phyloP scores from a whole-genome alignment of 805 yeast species.

The Barnettozyma botsteinii region DNA sequence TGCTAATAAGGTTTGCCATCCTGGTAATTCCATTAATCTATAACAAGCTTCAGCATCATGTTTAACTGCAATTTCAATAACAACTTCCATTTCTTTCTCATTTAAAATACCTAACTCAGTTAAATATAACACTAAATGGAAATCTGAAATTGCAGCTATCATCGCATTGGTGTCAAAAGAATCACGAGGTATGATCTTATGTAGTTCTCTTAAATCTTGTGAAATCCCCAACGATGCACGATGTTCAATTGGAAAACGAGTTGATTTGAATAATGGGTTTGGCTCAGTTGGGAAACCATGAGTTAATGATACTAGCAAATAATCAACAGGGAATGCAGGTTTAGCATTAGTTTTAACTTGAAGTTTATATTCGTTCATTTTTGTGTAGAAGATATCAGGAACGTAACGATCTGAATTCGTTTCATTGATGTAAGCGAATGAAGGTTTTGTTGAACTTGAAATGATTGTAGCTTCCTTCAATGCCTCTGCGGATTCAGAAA shows the following conservation, averaged over 20 bases:
- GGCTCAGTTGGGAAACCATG: constrained; percentile 84
- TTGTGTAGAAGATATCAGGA: constrained; percentile 87
- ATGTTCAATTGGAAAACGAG: constrained; percentile 70
- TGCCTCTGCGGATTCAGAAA: constrained; percentile 81
- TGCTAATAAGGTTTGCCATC: constrained; percentile 78
- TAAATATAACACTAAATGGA: constrained; percentile 67
- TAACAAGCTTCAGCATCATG: constrained; percentile 41
- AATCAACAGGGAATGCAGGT: constrained; percentile 92
- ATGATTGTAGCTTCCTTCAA: constrained; percentile 81
- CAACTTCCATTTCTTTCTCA: constrained; percentile 44
- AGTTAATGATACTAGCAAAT: constrained; percentile 74
- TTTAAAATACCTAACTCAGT: constrained; percentile 51
- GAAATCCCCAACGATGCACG: constrained; percentile 69
- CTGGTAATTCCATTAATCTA: constrained; percentile 52
- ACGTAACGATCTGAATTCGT: constrained; percentile 76
- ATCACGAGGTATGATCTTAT: constrained; percentile 40
- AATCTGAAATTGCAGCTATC: constrained; percentile 49
- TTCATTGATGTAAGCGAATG: constrained; percentile 73
- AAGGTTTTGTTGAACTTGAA: constrained; percentile 85
- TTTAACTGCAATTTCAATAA: constrained; percentile 42
- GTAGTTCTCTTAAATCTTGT: constrained; percentile 57
- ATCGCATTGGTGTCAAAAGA: constrained; percentile 24
- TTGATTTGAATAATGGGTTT: constrained; percentile 42
- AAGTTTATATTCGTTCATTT: constrained; percentile 80
- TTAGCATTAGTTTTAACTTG: constrained; percentile 85